Evolutionary conservation across 768 basidiomycete species (phyloP).

Genomic region (Tulasnella sp.): DNA sequence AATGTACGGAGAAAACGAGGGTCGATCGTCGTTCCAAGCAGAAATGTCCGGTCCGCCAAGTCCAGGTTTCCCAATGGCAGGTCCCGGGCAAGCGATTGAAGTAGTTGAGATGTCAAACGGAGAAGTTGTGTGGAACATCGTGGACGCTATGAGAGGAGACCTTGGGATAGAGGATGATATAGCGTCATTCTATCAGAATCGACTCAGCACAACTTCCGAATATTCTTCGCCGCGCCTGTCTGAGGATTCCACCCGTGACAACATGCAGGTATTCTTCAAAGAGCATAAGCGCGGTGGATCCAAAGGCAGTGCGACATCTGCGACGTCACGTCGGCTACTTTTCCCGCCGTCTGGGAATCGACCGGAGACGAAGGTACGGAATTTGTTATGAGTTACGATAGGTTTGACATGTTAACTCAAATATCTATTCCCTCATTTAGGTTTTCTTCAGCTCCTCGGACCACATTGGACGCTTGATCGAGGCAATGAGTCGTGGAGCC

Average conservation of each 20-base stretch:
- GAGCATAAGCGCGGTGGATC: slow-evolving; percentile 59
- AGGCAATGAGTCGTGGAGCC: slow-evolving; percentile 67
- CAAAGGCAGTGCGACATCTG: slow-evolving; percentile 38
- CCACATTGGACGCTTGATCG: slow-evolving; percentile 75
- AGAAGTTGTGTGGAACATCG: slow-evolving; percentile 76
- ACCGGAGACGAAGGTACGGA: slow-evolving; percentile 72
- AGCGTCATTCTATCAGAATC: slow-evolving; percentile 46
- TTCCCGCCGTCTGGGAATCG: slow-evolving; percentile 23
- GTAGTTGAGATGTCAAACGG: slow-evolving; percentile 79
- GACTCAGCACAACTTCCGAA: slow-evolving; percentile 64
- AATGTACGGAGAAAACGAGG: slow-evolving; percentile 10
- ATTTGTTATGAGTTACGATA: neutral
- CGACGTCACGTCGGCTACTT: neutral
- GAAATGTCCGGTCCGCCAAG: slow-evolving; percentile 28
- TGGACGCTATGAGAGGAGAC: slow-evolving; percentile 70
- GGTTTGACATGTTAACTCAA: neutral
- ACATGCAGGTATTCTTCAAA: slow-evolving; percentile 59
- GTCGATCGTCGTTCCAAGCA: slow-evolving; percentile 14
- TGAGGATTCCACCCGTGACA: slow-evolving; percentile 26
- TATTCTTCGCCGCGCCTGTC: slow-evolving; percentile 33
- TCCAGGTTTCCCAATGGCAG: slow-evolving; percentile 21
- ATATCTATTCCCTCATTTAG: slow-evolving; percentile 26
- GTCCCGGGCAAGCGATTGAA: slow-evolving; percentile 52
- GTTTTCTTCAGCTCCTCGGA: slow-evolving; percentile 64
- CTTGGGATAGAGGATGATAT: slow-evolving; percentile 39